Conservation (phyloP, 192 early-diverging fungal genomes). For the Diversispora epigaea region DNA sequence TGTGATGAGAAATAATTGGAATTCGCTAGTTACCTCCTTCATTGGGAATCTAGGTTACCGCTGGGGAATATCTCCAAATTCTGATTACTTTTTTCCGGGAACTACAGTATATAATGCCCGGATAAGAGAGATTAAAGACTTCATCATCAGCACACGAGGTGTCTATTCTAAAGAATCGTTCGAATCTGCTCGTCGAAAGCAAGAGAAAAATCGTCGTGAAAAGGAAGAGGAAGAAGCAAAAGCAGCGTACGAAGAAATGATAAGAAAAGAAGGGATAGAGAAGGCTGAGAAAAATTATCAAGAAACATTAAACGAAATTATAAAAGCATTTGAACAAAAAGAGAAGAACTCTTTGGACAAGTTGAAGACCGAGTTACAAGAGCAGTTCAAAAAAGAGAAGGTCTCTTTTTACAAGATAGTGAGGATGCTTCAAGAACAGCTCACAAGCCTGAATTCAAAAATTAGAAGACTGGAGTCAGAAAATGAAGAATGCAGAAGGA, state of each 20-base stretch:
- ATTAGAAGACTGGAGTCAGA: too few relatives aligned
- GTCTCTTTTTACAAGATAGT: too few relatives aligned
- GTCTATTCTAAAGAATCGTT: not conserved
- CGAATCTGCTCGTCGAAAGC: not conserved
- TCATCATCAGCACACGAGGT: conserved; percentile 4
- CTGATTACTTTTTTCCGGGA: conserved; percentile 8
- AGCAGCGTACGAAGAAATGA: conserved; percentile 2
- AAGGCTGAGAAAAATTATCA: not conserved
- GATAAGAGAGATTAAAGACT: conserved; percentile 4
- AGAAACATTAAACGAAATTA: not conserved
- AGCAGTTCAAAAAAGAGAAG: too few relatives aligned
- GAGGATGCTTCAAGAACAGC: too few relatives aligned
- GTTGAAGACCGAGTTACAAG: too few relatives aligned
- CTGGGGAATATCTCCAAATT: conserved; percentile 24
- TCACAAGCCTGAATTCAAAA: too few relatives aligned
- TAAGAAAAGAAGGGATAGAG: conserved; percentile 13
- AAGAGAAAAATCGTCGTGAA: conserved; percentile 13
- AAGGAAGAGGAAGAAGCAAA: conserved; percentile 20
- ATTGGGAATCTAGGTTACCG: conserved; percentile 13
- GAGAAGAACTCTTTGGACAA: not conserved
- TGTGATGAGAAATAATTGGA: conserved; percentile 16
- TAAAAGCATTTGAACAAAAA: not conserved
- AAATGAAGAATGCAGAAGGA: too few relatives aligned
- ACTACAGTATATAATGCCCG: not conserved
- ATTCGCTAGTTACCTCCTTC: not conserved